phyloP scores from a whole-genome alignment of 495 filamentous ascomycete genomes.

The Penicillium canescens region DNA sequence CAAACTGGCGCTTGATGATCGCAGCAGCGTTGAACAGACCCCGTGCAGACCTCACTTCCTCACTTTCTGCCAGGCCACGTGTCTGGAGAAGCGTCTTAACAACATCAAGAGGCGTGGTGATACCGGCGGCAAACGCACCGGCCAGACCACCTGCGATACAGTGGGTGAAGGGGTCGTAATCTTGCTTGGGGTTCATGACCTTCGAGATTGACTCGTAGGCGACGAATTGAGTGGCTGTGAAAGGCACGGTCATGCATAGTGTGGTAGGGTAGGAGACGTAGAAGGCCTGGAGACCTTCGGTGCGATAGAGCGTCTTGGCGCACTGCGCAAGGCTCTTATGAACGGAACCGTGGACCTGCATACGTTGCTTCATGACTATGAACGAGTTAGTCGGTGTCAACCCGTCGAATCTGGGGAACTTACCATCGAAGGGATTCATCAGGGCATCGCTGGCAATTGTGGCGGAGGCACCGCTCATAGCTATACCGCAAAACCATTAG shows the following conservation, averaged over 20 bases:
- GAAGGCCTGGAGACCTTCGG: conserved; percentile 88
- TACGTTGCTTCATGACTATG: conserved; percentile 96
- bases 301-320: conserved; percentile 79
- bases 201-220: conserved; percentile 97
- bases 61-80: conserved; percentile 75
- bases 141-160: conserved; percentile 89
- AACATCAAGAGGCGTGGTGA: conserved; percentile 95
- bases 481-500: conserved; percentile 45
- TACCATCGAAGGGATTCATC: conserved; percentile 99
- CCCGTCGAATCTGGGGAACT: conserved; percentile 18
- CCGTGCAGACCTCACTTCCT: conserved; percentile 80
- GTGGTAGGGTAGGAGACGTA: conserved; percentile 99
- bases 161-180: conserved; percentile 90
- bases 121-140: conserved; percentile 86
- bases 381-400: conserved; percentile 14
- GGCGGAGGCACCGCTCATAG: conserved; percentile 86
- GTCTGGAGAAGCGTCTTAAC: conserved; percentile 98
- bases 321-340: conserved; percentile 85
- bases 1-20: conserved; percentile 82
- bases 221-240: conserved; percentile 93
- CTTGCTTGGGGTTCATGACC: conserved; percentile 77
- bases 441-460: conserved; percentile 96
- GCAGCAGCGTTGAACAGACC: conserved; percentile 79
- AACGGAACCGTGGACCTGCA: conserved; percentile 96
- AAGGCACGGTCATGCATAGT: conserved; percentile 96